These are phyloP conservation scores for Sporothrix brasiliensis DNA, from an alignment of 2,329 filamentous ascomycete genomes.

Conservation along the genomic window DNA sequence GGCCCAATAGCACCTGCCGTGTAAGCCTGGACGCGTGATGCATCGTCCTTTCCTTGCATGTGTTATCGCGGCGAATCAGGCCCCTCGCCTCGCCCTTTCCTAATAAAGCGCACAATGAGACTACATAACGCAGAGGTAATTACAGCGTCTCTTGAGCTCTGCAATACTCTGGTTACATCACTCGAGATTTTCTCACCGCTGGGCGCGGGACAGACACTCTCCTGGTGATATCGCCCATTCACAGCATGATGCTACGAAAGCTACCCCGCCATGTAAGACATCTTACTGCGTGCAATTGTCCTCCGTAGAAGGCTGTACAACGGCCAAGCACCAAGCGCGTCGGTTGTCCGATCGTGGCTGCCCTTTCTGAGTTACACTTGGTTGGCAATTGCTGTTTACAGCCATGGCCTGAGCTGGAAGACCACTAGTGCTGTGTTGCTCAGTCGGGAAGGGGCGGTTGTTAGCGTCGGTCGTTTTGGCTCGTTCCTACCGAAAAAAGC, in stretches of 20 bases:
- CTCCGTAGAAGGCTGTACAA: not conserved
- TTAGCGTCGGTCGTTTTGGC: conserved; percentile 22
- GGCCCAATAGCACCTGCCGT: conserved; percentile 8
- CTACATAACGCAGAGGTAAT: not conserved
- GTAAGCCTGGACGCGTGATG: not conserved
- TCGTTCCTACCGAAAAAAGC: conserved; percentile 31
- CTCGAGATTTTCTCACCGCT: not conserved
- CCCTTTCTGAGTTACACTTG: conserved; percentile 15
- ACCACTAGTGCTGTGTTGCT: not conserved
- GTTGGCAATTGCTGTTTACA: conserved; percentile 19
- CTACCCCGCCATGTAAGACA: conserved; percentile 6
- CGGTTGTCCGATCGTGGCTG: conserved; percentile 16
- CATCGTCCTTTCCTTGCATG: conserved; percentile 14
- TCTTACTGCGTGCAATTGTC: not conserved
- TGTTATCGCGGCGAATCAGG: conserved; percentile 11
- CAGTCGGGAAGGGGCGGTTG: conserved; percentile 27
- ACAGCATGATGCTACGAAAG: conserved; percentile 8
- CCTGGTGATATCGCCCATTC: conserved; percentile 13
- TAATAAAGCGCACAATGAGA: not conserved
- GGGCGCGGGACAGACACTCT: too few species aligned
- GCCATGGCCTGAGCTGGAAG: not conserved
- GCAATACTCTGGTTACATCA: not conserved
- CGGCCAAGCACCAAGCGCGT: not conserved
- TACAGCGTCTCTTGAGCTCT: not conserved
- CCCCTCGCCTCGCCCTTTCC: not conserved